Evolutionary conservation across 2,329 filamentous ascomycete species (phyloP).

Genomic region (Emericellopsis cladophorae): DNA sequence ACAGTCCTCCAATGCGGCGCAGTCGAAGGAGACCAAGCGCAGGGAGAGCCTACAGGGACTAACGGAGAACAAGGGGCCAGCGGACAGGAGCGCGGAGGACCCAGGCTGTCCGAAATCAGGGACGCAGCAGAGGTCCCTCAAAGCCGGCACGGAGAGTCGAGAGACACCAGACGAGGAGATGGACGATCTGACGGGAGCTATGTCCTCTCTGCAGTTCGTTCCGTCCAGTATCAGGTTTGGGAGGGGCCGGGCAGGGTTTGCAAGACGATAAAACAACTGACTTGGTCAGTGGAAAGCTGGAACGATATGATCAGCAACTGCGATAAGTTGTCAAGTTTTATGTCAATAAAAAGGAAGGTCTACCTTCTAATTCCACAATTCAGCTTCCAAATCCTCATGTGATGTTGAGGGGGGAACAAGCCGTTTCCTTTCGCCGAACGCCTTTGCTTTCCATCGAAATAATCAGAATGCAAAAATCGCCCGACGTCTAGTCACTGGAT

Average conservation of each 20-base stretch:
- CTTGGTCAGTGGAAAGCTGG: background rate
- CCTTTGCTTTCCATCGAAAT: conserved; percentile 1
- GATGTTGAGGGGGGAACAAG: background rate
- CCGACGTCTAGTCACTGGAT: conserved; percentile 55
- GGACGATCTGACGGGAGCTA: conserved; percentile 50
- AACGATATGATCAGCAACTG: background rate
- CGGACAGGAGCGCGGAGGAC: background rate
- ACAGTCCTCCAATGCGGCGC: conserved; percentile 25
- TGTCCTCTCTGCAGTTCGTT: conserved; percentile 62
- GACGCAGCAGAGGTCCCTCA: background rate
- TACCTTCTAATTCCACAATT: conserved; percentile 2
- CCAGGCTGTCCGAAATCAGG: background rate
- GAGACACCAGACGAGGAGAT: conserved; percentile 35
- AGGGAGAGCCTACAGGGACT: conserved; percentile 17
- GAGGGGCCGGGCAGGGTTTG: conserved; percentile 40
- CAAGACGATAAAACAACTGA: conserved; percentile 8
- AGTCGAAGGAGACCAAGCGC: conserved; percentile 18
- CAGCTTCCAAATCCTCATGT: background rate
- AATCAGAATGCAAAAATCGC: background rate
- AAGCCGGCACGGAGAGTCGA: conserved; percentile 5
- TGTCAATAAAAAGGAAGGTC: conserved; percentile 2
- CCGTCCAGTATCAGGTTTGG: conserved; percentile 57
- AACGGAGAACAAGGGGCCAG: background rate
- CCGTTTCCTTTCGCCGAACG: background rate
- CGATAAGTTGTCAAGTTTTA: too few relatives aligned